phyloP scores from a whole-genome alignment of 1,139 yeast species.

The Candida smagusa region DNA sequence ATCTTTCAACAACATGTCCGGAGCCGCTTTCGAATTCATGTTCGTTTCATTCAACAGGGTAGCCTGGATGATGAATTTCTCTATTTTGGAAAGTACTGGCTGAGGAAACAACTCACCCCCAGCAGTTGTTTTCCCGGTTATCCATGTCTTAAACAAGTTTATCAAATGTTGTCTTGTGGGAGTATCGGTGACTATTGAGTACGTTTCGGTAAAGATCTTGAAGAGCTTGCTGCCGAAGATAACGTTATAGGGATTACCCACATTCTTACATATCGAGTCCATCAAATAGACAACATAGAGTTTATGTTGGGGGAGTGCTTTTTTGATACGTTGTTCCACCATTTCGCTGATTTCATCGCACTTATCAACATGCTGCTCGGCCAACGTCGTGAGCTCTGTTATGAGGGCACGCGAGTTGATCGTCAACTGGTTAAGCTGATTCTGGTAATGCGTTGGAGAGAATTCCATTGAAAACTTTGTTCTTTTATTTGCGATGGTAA shows the following conservation, averaged over 20 bases:
- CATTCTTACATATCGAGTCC: slow-evolving; percentile 42
- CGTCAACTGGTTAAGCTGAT: slow-evolving; percentile 32
- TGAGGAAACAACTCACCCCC: slow-evolving; percentile 38
- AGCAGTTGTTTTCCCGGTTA: slow-evolving; percentile 26
- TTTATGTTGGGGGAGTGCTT: slow-evolving; percentile 39
- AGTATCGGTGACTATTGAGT: slow-evolving; percentile 38
- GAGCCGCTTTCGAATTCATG: slow-evolving; percentile 5
- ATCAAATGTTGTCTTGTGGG: slow-evolving; percentile 36
- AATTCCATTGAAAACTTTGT: slow-evolving; percentile 11
- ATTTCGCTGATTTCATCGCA: slow-evolving; percentile 31
- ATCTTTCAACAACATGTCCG: slow-evolving; percentile 22
- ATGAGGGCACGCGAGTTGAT: slow-evolving; percentile 39
- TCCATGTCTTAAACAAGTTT: slow-evolving; percentile 43
- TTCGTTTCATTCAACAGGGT: slow-evolving; percentile 20
- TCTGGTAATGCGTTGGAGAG: slow-evolving; percentile 29
- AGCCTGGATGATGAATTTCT: slow-evolving; percentile 39
- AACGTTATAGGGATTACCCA: slow-evolving; percentile 44
- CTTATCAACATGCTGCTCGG: slow-evolving; percentile 29
- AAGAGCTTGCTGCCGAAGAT: slow-evolving; percentile 34
- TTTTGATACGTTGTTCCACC: slow-evolving; percentile 34
- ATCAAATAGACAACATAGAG: slow-evolving; percentile 36
- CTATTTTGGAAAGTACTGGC: slow-evolving; percentile 29
- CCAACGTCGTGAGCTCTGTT: slow-evolving; percentile 37
- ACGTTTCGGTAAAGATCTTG: slow-evolving; percentile 36
- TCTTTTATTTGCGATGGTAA: background rate